These are phyloP conservation scores for Amesomyces nigricolor DNA, from an alignment of 2,329 filamentous ascomycete genomes.

Conservation along the genomic window DNA sequence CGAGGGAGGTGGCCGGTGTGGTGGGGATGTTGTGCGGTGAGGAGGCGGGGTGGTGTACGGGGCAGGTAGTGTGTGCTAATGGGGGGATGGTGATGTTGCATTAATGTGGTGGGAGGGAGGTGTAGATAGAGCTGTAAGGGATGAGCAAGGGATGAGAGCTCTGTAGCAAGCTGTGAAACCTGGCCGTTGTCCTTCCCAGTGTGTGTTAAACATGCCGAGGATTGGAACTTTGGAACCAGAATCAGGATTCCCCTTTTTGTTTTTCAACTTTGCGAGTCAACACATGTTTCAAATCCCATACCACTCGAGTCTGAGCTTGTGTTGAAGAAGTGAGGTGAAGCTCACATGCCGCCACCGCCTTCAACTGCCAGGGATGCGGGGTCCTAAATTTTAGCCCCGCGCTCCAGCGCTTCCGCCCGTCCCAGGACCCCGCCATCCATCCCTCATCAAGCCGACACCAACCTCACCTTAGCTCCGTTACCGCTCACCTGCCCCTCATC, in stretches of 20 bases:
- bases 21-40: slow-evolving; percentile 69
- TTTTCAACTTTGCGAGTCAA: no score
- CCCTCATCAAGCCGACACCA: not conserved
- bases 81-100: slow-evolving; percentile 57
- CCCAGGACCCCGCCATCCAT: slow-evolving; percentile 9
- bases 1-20: slow-evolving; percentile 66
- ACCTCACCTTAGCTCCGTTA: not conserved
- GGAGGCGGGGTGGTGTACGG: slow-evolving; percentile 73
- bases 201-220: no score
- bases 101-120: slow-evolving; percentile 14
- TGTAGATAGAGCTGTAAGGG: not conserved
- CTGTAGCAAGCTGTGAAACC: no score
- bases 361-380: slow-evolving; percentile 10
- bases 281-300: no score
- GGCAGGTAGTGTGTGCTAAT: slow-evolving; percentile 74
- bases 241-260: not conserved
- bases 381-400: slow-evolving; percentile 16
- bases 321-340: not conserved
- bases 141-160: no score
- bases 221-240: not conserved
- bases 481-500: not conserved
- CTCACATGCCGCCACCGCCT: not conserved
- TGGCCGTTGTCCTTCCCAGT: no score
- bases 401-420: slow-evolving; percentile 2
- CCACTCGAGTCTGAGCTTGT: no score